Evolutionary conservation across 306 rosid genomes (phyloP).

Genomic region (Cicer chorassanicum): DNA sequence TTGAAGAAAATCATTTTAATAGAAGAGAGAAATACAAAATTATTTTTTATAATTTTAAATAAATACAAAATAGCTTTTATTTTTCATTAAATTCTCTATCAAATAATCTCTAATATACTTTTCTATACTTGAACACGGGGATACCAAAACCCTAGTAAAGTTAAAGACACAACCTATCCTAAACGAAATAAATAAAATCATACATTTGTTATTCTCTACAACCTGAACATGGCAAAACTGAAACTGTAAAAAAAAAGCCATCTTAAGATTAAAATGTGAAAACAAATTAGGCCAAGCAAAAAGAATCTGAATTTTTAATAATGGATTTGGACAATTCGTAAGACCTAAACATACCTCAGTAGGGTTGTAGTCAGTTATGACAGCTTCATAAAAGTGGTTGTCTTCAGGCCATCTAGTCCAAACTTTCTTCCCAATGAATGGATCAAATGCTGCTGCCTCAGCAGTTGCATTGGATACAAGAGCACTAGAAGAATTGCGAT

Average conservation of each 20-base stretch:
- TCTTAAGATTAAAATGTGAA: neutral
- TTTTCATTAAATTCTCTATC: no score
- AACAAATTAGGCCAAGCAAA: neutral
- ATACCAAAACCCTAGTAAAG: no score
- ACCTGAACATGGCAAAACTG: constrained; percentile 14
- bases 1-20: no score
- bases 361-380: constrained; percentile 75
- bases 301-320: neutral
- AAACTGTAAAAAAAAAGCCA: neutral
- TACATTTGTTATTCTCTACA: constrained; percentile 8
- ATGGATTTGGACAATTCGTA: constrained; percentile 13
- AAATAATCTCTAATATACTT: neutral
- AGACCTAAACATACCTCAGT: constrained; percentile 61
- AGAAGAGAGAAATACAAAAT: no score
- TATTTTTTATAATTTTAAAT: no score
- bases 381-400: constrained; percentile 93
- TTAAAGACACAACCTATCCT: neutral
- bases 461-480: constrained; percentile 57
- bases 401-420: constrained; percentile 98
- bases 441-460: constrained; percentile 60
- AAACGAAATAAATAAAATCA: neutral
- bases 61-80: no score
- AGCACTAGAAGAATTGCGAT: constrained; percentile 63
- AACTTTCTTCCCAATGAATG: constrained; percentile 84
- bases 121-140: neutral